phyloP scores from a whole-genome alignment of 148 eudicot genomes.

The Nyssa sinensis region DNA sequence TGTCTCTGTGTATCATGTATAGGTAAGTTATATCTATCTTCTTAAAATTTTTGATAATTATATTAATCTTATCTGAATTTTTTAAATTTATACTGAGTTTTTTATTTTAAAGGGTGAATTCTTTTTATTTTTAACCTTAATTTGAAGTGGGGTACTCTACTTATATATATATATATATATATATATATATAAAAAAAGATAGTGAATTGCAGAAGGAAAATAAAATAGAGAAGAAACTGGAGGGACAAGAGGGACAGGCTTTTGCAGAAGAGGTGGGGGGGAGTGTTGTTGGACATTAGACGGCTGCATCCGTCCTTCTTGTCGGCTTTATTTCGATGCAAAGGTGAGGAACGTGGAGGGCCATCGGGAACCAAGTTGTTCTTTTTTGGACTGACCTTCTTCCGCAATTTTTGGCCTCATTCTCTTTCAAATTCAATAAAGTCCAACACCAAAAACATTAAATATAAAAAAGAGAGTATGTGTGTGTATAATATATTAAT shows the following conservation, averaged over 20 bases:
- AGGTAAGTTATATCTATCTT: too few relatives aligned
- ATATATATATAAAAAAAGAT: background rate
- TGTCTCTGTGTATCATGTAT: background rate
- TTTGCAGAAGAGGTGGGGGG: slow-evolving; percentile 19
- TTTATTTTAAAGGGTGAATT: too few relatives aligned
- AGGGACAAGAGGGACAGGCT: slow-evolving; percentile 26
- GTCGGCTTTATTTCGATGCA: slow-evolving; percentile 21
- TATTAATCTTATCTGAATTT: too few relatives aligned
- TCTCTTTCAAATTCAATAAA: too few relatives aligned
- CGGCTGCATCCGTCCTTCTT: slow-evolving; percentile 30
- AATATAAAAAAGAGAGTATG: too few relatives aligned
- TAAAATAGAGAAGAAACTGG: background rate
- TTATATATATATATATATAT: too few relatives aligned
- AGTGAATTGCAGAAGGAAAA: background rate
- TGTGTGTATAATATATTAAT: too few relatives aligned
- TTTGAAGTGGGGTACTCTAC: too few relatives aligned
- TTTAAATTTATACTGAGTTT: too few relatives aligned
- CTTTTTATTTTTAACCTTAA: too few relatives aligned
- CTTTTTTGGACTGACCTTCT: slow-evolving; percentile 7
- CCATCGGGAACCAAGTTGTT: background rate
- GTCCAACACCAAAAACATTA: too few relatives aligned
- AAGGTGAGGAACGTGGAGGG: slow-evolving; percentile 3
- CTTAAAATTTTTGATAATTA: too few relatives aligned
- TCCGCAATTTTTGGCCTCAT: background rate
- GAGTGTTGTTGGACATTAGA: background rate